Evolutionary conservation across 352 stramenopile species (phyloP).

Genomic region (Globisporangium heterothallicum): DNA sequence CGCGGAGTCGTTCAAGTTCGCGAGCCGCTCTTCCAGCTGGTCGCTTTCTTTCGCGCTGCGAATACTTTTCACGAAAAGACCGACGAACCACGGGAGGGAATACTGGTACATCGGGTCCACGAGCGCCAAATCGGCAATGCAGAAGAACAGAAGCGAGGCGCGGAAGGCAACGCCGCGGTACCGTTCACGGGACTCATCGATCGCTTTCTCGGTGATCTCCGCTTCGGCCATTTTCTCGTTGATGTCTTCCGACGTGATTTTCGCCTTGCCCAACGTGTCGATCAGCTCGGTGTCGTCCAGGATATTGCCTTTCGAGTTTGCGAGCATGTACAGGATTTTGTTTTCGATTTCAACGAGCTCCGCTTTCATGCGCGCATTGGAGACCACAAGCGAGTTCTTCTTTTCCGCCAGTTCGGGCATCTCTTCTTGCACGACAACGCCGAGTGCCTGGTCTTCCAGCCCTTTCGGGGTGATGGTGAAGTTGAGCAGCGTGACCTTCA

Average conservation of each 20-base stretch:
- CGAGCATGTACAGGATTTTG: constrained; percentile 91
- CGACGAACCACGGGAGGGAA: constrained; percentile 91
- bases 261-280: constrained; percentile 87
- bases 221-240: constrained; percentile 91
- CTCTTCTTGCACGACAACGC: constrained; percentile 90
- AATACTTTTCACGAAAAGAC: constrained; percentile 89
- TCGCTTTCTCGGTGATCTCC: constrained; percentile 89
- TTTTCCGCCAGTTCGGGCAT: constrained; percentile 92
- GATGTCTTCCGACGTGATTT: constrained; percentile 90
- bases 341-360: constrained; percentile 93
- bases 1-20: constrained; percentile 88
- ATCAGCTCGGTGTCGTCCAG: constrained; percentile 92
- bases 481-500: constrained; percentile 92
- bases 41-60: constrained; percentile 75
- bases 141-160: constrained; percentile 90
- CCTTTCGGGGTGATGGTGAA: constrained; percentile 91
- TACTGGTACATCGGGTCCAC: constrained; percentile 95
- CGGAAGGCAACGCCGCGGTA: constrained; percentile 89
- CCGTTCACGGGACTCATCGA: constrained; percentile 85
- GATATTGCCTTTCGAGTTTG: constrained; percentile 92
- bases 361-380: constrained; percentile 89
- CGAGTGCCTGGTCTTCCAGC: constrained; percentile 89
- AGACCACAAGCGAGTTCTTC: constrained; percentile 91
- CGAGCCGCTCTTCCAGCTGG: constrained; percentile 76
- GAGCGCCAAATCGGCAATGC: constrained; percentile 85